Percentiles rank a stretch among this genome's conserved stretches.
phyloP scores from a whole-genome alignment of 805 yeast genomes.

The Zygoascus tannicola region DNA sequence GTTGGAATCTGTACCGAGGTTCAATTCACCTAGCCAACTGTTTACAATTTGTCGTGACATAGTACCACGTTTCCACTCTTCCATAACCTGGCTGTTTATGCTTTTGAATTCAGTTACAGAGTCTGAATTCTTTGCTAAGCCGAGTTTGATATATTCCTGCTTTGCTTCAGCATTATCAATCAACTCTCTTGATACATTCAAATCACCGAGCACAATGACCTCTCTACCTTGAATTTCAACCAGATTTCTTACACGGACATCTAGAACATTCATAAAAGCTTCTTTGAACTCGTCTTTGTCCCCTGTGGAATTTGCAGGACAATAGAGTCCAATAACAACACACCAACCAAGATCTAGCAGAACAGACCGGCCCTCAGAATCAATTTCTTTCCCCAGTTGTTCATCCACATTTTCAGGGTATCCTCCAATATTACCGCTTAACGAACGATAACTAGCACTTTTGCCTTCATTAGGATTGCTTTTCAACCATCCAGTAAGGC shows the following conservation, averaged over 20 bases:
- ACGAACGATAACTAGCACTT: background rate
- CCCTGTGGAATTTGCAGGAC: constrained; percentile 82
- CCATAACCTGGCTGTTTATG: constrained; percentile 26
- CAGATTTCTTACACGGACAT: constrained; percentile 52
- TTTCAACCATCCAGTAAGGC: constrained; percentile 62
- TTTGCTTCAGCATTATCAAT: constrained; percentile 74
- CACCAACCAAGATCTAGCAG: constrained; percentile 51
- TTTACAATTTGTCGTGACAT: constrained; percentile 40
- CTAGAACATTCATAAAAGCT: constrained; percentile 48
- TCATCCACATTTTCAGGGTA: constrained; percentile 40
- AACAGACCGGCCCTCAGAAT: constrained; percentile 77
- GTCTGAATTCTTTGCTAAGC: background rate
- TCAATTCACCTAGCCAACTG: constrained; percentile 30
- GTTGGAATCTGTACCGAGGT: background rate
- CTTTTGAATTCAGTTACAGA: constrained; percentile 28
- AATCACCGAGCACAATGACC: constrained; percentile 80
- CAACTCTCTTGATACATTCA: constrained; percentile 70
- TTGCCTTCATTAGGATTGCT: constrained; percentile 23
- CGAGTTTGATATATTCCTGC: constrained; percentile 34
- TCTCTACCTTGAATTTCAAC: constrained; percentile 45
- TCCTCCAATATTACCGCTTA: constrained; percentile 54
- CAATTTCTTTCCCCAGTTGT: constrained; percentile 41
- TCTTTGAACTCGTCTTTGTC: constrained; percentile 45
- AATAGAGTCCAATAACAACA: constrained; percentile 52
- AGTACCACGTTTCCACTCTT: constrained; percentile 33